Conservation (phyloP, 306 rosid genomes). For the Citrullus colocynthis region DNA sequence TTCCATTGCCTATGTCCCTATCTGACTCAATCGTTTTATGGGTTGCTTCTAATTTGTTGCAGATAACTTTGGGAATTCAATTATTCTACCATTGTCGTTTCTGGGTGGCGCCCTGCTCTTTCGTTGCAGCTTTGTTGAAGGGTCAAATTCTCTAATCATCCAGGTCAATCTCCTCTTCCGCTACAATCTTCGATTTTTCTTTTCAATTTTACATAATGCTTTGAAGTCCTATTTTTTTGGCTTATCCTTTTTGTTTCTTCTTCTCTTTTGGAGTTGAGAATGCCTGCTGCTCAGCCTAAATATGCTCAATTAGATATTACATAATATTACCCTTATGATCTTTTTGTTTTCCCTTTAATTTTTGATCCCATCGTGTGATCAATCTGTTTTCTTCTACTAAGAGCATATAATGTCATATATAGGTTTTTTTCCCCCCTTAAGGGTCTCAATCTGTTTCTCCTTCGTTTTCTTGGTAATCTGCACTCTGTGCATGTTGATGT, state of each 20-base stretch:
- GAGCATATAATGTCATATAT: neutral
- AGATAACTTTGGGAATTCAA: neutral
- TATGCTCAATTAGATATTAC: neutral
- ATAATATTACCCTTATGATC: neutral
- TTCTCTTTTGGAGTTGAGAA: conserved; percentile 1
- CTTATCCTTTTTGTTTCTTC: neutral
- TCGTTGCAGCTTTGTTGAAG: neutral
- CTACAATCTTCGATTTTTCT: neutral
- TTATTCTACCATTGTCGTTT: neutral
- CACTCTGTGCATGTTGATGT: neutral
- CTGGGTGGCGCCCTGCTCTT: neutral
- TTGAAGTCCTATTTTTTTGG: neutral
- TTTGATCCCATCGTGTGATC: neutral
- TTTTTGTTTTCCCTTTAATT: neutral
- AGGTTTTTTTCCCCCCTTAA: neutral
- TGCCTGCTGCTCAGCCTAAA: neutral
- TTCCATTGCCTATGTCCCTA: neutral
- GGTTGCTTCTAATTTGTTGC: neutral
- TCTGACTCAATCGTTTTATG: neutral
- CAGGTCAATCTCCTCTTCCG: neutral
- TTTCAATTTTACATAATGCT: neutral
- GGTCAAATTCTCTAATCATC: neutral
- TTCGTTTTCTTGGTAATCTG: neutral
- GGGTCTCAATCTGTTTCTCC: neutral
- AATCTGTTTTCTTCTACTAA: no score